Evolutionary conservation across 139 green algal genomes (phyloP).

Genomic region (Picochlorum sp.): DNA sequence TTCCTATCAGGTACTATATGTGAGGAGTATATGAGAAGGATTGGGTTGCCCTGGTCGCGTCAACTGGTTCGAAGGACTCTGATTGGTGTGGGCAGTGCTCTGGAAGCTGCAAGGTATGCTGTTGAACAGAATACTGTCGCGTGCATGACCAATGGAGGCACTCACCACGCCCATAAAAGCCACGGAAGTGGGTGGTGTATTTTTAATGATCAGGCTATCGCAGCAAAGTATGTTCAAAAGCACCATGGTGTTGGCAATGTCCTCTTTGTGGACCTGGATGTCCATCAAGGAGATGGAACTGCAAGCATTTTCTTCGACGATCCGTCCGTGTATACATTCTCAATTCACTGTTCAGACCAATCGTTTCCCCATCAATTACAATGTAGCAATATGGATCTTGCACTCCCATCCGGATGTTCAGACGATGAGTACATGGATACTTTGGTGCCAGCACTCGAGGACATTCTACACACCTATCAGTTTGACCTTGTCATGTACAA

Average conservation of each 20-base stretch:
- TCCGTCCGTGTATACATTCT: conserved; percentile 43
- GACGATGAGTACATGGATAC: conserved; percentile 26
- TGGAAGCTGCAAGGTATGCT: conserved; percentile 40
- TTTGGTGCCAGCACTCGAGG: conserved; percentile 8
- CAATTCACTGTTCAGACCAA: conserved; percentile 44
- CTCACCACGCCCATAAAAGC: conserved; percentile 42
- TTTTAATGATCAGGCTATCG: conserved; percentile 30
- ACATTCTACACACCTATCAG: conserved; percentile 6
- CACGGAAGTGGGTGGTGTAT: conserved; percentile 33
- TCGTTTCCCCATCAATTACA: conserved; percentile 29
- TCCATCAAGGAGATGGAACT: conserved; percentile 38
- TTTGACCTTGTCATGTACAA: conserved; percentile 51
- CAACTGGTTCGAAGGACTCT: conserved; percentile 38
- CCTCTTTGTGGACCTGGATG: conserved; percentile 33
- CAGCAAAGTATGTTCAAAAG: conserved; percentile 18
- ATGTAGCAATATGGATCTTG: conserved; percentile 32
- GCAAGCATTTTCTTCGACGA: conserved; percentile 31
- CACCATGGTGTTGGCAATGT: conserved; percentile 17
- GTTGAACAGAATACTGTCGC: conserved; percentile 36
- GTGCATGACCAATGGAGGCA: conserved; percentile 48
- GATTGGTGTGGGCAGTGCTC: conserved; percentile 32
- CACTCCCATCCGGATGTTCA: conserved; percentile 21
- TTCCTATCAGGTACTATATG: conserved; percentile 35
- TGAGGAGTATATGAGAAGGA: conserved; percentile 23
- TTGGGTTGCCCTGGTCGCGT: conserved; percentile 42